Base-by-base conservation (phyloP, 2,329 filamentous ascomycete species). In the Beauveria varroae region DNA sequence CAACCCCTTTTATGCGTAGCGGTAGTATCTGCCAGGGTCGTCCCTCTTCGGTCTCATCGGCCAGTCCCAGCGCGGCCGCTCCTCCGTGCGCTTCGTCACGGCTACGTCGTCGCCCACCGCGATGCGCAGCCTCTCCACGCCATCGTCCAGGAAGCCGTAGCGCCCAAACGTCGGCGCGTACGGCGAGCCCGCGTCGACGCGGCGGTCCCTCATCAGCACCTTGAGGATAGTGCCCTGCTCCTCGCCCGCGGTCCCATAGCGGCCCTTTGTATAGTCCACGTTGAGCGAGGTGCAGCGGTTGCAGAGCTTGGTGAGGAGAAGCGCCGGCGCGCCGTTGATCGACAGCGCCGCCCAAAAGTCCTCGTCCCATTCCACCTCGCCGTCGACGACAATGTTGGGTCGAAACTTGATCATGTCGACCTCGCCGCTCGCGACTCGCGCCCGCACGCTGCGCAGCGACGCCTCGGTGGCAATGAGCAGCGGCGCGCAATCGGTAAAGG, bases 401-500 rank as follows among this genome's bases (percentile, higher is more conserved):
- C 89, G 83, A 71, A 91, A 89, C 67, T 88, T 88, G 44, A 80
- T 81, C 70, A 89, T 83, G 58, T 87, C 85, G 75, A 89, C 68
- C 34, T 79, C 72, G 14, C 74, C 76, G 0, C 74, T 74, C 0
- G 79, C 74, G 6, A 91, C 72, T 4, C 86, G 79, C 6, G 71
- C 70, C 40, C 82, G 84, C 52, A 96, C 82, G 66, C 90, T 80
- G 22, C 79, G 74, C n/a, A 93, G 80, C 1, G 89, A 95, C 2
- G 84, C 81, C 63, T 86, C 80, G 0, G 86, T 90, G 5, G 87
- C 81, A 26, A 96, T 73, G 16, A 96, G 81, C 70, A 89, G 89
- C 0, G 90, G 88, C 1, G 90, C 89, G 64, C 84, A 83, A 72
- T 95, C 90, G 44, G 86, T 83, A 73, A 93, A 95, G 2, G 83